These are phyloP conservation scores for Candida germanica DNA, from an alignment of 805 yeast genomes.

Conservation along the genomic window DNA sequence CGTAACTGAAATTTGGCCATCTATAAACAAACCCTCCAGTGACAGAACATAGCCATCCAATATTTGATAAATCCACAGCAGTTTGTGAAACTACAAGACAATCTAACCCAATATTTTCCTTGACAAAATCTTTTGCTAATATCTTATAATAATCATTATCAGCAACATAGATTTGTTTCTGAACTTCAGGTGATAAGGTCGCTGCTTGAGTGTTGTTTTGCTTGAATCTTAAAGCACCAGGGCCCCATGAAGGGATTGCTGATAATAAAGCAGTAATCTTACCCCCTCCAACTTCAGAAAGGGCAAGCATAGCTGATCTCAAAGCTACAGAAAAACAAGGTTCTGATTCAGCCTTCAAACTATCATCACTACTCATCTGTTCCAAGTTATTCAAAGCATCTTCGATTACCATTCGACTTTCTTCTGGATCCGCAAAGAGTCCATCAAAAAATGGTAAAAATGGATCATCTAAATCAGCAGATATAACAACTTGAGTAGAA, in stretches of 20 bases:
- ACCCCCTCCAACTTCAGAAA: conserved; percentile 74
- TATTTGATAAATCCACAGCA: conserved; percentile 68
- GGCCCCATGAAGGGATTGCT: conserved; percentile 75
- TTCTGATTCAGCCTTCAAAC: conserved; percentile 44
- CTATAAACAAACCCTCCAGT: conserved; percentile 70
- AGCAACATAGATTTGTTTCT: conserved; percentile 54
- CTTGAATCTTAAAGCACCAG: conserved; percentile 60
- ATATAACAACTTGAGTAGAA: conserved; percentile 55
- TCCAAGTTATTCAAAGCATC: conserved; percentile 65
- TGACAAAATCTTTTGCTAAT: conserved; percentile 54
- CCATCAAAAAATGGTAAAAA: conserved; percentile 81
- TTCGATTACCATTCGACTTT: conserved; percentile 60
- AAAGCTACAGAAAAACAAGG: conserved; percentile 81
- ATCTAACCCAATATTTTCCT: conserved; percentile 69
- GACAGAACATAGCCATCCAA: conserved; percentile 60
- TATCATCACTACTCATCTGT: conserved; percentile 34
- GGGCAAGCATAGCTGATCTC: conserved; percentile 59
- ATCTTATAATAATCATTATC: conserved; percentile 60
- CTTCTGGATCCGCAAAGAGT: conserved; percentile 74
- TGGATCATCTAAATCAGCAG: conserved; percentile 71
- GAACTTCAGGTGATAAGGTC: conserved; percentile 37
- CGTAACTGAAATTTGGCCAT: conserved; percentile 65
- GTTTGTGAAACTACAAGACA: conserved; percentile 65
- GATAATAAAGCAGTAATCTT: conserved; percentile 69
- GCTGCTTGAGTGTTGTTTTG: conserved; percentile 39